A percentile compares a stretch with the other conserved stretches of the same genome.
Conservation (phyloP, 768 basidiomycete species). For the Clitopilus passeckerianus region DNA sequence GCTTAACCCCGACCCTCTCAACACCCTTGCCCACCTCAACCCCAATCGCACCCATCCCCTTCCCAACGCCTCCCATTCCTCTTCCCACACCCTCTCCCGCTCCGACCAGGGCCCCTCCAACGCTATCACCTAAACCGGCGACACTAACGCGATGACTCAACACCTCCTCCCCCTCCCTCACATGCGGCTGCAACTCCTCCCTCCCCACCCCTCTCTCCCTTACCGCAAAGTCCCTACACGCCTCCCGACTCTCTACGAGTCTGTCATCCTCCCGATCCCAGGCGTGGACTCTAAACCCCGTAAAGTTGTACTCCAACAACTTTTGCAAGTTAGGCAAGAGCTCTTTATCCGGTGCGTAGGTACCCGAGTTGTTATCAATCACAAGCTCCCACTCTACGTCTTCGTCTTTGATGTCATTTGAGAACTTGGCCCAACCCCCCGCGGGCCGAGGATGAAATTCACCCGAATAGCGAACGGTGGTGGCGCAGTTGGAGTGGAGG, state of each 20-base stretch:
- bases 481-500: slow-evolving; percentile 70
- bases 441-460: slow-evolving; percentile 75
- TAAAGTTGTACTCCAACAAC: slow-evolving; percentile 71
- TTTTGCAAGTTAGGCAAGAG: slow-evolving; percentile 57
- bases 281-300: slow-evolving; percentile 52
- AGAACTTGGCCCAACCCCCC: slow-evolving; percentile 65
- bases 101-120: too few species aligned
- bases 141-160: not conserved
- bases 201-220: slow-evolving; percentile 51
- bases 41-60: too few species aligned
- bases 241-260: slow-evolving; percentile 55
- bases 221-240: slow-evolving; percentile 63
- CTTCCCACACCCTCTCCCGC: too few species aligned
- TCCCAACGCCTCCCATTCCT: too few species aligned
- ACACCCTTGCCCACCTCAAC: too few species aligned
- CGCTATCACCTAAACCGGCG: too few species aligned
- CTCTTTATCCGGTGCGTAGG: slow-evolving; percentile 68
- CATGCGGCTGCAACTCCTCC: slow-evolving; percentile 64
- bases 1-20: too few species aligned
- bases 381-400: slow-evolving; percentile 75
- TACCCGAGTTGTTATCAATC: slow-evolving; percentile 84
- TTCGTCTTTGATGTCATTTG: slow-evolving; percentile 46
- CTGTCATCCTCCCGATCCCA: slow-evolving; percentile 51
- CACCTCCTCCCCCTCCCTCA: slow-evolving; percentile 7
- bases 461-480: slow-evolving; percentile 65